Conservation (phyloP, 2,329 filamentous ascomycete genomes). For the Beauveria caledonica region DNA sequence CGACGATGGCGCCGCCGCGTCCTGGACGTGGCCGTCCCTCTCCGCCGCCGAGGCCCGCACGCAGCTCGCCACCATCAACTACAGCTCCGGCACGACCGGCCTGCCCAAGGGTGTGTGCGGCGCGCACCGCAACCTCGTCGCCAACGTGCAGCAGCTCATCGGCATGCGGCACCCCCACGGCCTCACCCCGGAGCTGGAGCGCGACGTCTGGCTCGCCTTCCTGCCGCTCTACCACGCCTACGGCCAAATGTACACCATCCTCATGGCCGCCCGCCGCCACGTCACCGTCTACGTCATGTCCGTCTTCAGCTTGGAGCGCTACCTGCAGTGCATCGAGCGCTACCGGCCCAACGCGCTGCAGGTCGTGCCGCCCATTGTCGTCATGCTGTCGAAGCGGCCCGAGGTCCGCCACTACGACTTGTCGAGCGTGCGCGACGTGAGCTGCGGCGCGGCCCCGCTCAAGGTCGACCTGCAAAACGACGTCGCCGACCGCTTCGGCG, state of each 20-base stretch:
- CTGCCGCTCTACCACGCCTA: conserved; percentile 60
- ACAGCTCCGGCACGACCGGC: conserved; percentile 43
- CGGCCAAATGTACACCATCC: conserved; percentile 44
- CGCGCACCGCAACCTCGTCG: conserved; percentile 39
- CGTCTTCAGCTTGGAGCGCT: conserved; percentile 45
- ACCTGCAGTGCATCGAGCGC: conserved; percentile 40
- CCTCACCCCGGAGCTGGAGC: conserved; percentile 26
- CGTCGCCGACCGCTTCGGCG: conserved; percentile 33
- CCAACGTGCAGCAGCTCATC: conserved; percentile 42
- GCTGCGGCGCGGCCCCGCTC: conserved; percentile 46
- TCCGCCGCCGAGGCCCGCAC: conserved; percentile 24
- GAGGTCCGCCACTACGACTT: conserved; percentile 44
- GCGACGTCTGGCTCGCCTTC: conserved; percentile 46
- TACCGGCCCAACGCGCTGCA: conserved; percentile 46
- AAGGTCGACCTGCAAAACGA: conserved; percentile 34
- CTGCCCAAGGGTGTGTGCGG: conserved; percentile 44
- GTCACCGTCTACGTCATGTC: conserved; percentile 49
- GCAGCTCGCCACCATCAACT: conserved; percentile 38
- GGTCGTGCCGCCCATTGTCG: conserved; percentile 49
- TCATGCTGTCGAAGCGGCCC: conserved; percentile 51
- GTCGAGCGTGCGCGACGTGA: conserved; percentile 36
- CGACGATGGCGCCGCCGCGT: conserved; percentile 19
- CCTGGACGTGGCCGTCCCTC: conserved; percentile 34
- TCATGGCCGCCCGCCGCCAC: conserved; percentile 34
- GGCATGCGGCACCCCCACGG: conserved; percentile 32